Percentiles rank a stretch among this genome's conserved stretches.
Evolutionary conservation across 1,284 basidiomycete species (phyloP).

Genomic region (Sporisorium graminicola): DNA sequence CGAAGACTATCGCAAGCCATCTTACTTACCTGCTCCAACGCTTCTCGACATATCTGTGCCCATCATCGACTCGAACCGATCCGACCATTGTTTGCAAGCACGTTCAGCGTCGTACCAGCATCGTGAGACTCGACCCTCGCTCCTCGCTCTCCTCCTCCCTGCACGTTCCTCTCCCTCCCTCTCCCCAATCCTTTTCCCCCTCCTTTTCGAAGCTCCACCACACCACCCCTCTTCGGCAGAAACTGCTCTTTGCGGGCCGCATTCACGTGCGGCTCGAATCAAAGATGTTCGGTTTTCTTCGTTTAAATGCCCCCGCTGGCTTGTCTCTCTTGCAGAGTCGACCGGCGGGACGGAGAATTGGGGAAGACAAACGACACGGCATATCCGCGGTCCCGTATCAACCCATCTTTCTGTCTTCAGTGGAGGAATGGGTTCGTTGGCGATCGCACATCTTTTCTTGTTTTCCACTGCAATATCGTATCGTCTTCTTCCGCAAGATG

Average conservation of each 20-base stretch:
- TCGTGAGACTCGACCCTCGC: background rate
- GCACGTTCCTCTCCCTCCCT: background rate
- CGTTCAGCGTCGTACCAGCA: background rate
- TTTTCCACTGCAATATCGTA: too few relatives aligned
- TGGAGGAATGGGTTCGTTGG: conserved; percentile 55
- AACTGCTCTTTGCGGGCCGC: conserved; percentile 43
- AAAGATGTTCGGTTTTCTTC: conserved; percentile 52
- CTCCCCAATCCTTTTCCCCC: background rate
- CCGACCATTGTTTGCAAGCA: background rate
- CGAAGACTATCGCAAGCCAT: background rate
- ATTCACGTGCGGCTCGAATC: conserved; percentile 12
- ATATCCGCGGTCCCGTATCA: conserved; percentile 48
- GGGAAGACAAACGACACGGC: conserved; percentile 47
- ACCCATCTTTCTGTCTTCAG: conserved; percentile 41
- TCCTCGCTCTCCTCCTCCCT: background rate
- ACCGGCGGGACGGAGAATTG: conserved; percentile 36
- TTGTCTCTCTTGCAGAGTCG: background rate
- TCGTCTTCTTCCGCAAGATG: too few relatives aligned
- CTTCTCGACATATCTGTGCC: background rate
- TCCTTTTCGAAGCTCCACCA: background rate
- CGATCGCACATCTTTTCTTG: conserved; percentile 31
- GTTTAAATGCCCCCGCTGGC: conserved; percentile 17
- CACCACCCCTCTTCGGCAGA: conserved; percentile 47
- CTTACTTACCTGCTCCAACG: background rate
- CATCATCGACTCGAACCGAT: background rate